These are phyloP conservation scores for Syzygium malaccense DNA, from an alignment of 441 rosid genomes.

Conservation along the genomic window DNA sequence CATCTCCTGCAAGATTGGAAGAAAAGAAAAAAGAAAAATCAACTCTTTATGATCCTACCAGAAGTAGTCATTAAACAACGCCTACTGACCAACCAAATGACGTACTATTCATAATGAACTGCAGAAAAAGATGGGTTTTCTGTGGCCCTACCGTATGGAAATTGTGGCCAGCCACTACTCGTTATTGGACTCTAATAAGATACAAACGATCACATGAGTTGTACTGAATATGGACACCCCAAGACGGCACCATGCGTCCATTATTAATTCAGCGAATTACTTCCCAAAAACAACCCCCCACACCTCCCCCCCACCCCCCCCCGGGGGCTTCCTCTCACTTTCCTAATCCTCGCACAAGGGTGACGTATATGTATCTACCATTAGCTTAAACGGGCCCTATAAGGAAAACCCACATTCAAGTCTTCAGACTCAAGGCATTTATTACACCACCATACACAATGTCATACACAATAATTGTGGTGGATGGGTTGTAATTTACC, in stretches of 20 bases:
- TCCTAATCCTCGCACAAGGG: neutral
- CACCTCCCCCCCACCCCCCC: no score
- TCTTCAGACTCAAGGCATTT: neutral
- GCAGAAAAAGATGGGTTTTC: neutral
- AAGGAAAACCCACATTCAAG: neutral
- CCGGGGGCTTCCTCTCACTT: neutral
- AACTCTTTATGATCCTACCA: neutral
- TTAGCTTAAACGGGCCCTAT: neutral
- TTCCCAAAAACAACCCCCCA: neutral
- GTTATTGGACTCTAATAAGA: neutral
- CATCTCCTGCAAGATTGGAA: slow-evolving; percentile 62
- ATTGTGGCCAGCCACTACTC: neutral
- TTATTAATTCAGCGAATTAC: neutral
- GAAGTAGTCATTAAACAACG: neutral
- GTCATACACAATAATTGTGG: neutral
- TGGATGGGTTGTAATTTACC: neutral
- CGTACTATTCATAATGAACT: no score
- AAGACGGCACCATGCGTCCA: neutral
- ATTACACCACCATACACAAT: neutral
- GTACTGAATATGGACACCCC: neutral
- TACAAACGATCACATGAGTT: neutral
- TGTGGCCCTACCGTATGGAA: neutral
- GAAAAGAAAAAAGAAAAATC: neutral
- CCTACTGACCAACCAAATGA: neutral
- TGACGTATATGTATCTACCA: neutral